Conservation (phyloP, 176 grass and related monocot species). For the Ensete glaucum region DNA sequence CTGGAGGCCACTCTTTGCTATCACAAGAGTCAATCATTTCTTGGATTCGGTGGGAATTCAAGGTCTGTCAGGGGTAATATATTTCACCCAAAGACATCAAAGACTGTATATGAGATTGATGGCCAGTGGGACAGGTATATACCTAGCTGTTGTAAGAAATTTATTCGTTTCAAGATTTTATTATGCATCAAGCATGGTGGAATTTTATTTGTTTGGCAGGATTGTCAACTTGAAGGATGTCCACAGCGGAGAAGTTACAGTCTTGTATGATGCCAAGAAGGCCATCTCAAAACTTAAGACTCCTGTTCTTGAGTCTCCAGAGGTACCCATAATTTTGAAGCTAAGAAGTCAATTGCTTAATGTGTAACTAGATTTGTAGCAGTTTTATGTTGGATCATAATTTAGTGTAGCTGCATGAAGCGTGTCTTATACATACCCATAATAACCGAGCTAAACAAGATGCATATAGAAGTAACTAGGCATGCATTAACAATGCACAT, state of each 20-base stretch:
- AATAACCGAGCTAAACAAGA: no score
- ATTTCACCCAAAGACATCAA: constrained; percentile 10
- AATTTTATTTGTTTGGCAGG: constrained; percentile 6
- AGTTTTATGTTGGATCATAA: no score
- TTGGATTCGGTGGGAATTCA: constrained; percentile 57
- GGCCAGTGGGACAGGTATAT: constrained; percentile 62
- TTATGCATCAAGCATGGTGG: not conserved
- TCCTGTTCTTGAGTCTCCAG: constrained; percentile 33
- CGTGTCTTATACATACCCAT: no score
- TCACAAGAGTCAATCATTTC: constrained; percentile 39
- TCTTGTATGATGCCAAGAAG: constrained; percentile 47
- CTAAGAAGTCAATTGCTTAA: no score
- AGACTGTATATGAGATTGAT: constrained; percentile 43
- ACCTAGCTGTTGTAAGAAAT: not conserved
- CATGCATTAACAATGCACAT: no score
- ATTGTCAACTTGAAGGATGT: constrained; percentile 49
- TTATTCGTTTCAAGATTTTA: no score
- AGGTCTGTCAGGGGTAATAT: constrained; percentile 52
- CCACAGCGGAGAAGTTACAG: constrained; percentile 32
- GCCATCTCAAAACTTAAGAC: constrained; percentile 47
- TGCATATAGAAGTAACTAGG: no score
- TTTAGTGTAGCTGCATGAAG: no score
- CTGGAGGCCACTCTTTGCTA: constrained; percentile 59
- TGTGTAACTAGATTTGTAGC: no score
- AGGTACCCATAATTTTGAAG: constrained; percentile 31